These are phyloP conservation scores for Plenodomus lindquistii DNA, from an alignment of 2,329 filamentous ascomycete species.

Conservation along the genomic window DNA sequence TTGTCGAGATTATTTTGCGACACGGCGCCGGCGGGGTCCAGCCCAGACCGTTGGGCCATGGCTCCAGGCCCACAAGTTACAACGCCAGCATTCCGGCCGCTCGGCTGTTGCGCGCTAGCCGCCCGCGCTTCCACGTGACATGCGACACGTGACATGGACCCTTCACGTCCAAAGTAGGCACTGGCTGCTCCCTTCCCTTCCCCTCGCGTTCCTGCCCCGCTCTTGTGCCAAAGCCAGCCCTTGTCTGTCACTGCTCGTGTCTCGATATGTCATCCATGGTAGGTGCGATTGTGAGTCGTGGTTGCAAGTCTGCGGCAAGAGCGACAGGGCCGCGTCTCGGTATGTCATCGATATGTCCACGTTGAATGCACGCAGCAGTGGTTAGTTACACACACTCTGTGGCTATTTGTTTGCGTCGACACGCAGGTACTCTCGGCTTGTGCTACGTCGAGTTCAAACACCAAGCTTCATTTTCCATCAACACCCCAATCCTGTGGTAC, in stretches of 20 bases:
- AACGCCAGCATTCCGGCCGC: constrained; percentile 13
- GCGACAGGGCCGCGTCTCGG: constrained; percentile 12
- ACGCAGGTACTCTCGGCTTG: not conserved
- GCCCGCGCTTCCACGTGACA: constrained; percentile 18
- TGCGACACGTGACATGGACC: constrained; percentile 10
- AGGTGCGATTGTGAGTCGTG: constrained; percentile 3
- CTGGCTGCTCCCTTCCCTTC: not conserved
- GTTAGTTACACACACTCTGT: not conserved
- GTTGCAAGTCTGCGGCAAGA: constrained; percentile 7
- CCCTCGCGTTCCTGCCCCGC: not conserved
- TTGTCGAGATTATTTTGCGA: constrained; percentile 33
- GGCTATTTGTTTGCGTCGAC: not conserved
- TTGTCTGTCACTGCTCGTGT: not conserved
- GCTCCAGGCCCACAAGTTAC: not conserved
- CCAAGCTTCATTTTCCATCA: too few relatives aligned
- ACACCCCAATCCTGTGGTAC: too few relatives aligned
- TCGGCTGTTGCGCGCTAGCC: constrained; percentile 14
- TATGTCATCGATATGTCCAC: constrained; percentile 15
- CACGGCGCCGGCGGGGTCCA: constrained; percentile 10
- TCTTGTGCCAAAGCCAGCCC: not conserved
- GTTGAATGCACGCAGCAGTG: not conserved
- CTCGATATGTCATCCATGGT: not conserved
- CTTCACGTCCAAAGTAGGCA: constrained; percentile 1
- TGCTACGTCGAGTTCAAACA: too few relatives aligned
- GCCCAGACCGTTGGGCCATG: constrained; percentile 17